Conservation (phyloP, 108 stramenopile species). For the Cyclotella choctawhatcheeana region DNA sequence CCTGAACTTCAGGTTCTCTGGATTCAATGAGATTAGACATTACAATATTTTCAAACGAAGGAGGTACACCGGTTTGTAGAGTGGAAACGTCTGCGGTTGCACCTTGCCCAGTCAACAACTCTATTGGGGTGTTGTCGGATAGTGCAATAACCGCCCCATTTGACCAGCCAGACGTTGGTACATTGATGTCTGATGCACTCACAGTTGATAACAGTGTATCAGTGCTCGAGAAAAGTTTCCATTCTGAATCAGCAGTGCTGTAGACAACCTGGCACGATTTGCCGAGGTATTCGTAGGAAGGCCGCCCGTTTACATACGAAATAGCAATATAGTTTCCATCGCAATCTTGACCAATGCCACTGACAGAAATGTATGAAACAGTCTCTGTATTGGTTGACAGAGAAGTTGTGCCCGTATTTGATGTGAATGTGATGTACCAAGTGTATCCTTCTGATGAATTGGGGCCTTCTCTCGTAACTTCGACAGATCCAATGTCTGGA, state of each 20-base stretch:
- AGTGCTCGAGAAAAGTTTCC: conserved; percentile 32
- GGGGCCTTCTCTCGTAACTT: conserved; percentile 61
- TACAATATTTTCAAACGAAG: conserved; percentile 38
- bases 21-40: conserved; percentile 22
- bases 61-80: conserved; percentile 30
- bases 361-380: conserved; percentile 23
- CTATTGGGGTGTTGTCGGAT: conserved; percentile 11
- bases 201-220: conserved; percentile 30
- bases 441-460: conserved; percentile 77
- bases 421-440: conserved; percentile 81
- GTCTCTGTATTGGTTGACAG: conserved; percentile 20
- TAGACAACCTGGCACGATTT: conserved; percentile 26
- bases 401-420: conserved; percentile 21
- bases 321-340: conserved; percentile 37
- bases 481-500: conserved; percentile 61
- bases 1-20: conserved; percentile 33
- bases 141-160: conserved; percentile 23
- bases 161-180: conserved; percentile 40
- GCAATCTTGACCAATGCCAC: conserved; percentile 23
- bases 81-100: conserved; percentile 23
- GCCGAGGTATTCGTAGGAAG: conserved; percentile 39
- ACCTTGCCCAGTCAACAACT: conserved; percentile 28
- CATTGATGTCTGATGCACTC: conserved; percentile 21
- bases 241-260: conserved; percentile 18
- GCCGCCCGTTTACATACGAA: conserved; percentile 32